Evolutionary conservation across 257 asterid species (phyloP).

Genomic region (Fraxinus anomala): DNA sequence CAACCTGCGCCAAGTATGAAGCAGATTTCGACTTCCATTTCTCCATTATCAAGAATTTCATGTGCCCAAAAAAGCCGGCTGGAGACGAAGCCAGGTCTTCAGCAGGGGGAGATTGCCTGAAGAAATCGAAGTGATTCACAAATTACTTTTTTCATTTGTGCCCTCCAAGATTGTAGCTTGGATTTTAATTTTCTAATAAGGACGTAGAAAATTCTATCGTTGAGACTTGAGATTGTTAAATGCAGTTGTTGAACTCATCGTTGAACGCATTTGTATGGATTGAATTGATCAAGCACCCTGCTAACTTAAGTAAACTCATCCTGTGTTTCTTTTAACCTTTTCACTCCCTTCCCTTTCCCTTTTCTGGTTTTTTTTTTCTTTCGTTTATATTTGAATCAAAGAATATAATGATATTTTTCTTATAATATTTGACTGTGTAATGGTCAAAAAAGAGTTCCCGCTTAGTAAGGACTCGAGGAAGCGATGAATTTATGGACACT

Average conservation of each 20-base stretch:
- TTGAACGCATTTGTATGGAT: background rate
- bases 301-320: too few species aligned
- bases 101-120: conserved; percentile 30
- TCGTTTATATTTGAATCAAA: too few species aligned
- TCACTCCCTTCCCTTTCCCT: too few species aligned
- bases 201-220: background rate
- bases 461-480: too few species aligned
- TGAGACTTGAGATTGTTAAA: background rate
- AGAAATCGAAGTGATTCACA: conserved; percentile 32
- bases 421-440: too few species aligned
- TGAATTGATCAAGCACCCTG: too few species aligned
- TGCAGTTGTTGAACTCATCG: background rate
- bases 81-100: conserved; percentile 27
- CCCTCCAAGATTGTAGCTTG: background rate
- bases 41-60: conserved; percentile 63
- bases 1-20: conserved; percentile 66
- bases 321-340: too few species aligned
- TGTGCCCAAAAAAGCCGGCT: conserved; percentile 42
- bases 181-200: background rate
- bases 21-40: conserved; percentile 69
- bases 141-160: conserved; percentile 7
- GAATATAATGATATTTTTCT: too few species aligned
- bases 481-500: too few species aligned
- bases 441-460: too few species aligned
- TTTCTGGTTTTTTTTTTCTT: too few species aligned